Percentiles rank a stretch among this genome's conserved stretches.
Conservation (phyloP, 2,329 filamentous ascomycete genomes). For the Diaporthe ampelina region DNA sequence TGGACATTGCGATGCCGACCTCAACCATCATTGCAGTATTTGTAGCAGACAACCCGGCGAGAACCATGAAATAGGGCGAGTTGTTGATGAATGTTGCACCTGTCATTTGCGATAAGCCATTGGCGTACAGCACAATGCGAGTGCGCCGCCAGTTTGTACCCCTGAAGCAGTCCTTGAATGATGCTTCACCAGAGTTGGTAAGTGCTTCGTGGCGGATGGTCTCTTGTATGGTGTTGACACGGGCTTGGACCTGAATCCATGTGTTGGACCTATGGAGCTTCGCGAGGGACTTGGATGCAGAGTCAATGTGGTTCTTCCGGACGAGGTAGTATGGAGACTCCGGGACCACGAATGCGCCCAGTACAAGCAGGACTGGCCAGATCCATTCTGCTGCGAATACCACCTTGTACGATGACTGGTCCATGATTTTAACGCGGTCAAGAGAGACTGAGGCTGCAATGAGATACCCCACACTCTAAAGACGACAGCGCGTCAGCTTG, state of each 20-base stretch:
- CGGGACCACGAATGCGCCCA: slow-evolving; percentile 42
- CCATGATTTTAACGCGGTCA: slow-evolving; percentile 26
- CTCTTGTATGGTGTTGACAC: background rate
- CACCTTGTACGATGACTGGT: slow-evolving; percentile 34
- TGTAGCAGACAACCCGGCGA: slow-evolving; percentile 14
- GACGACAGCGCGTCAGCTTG: background rate
- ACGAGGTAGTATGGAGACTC: slow-evolving; percentile 61
- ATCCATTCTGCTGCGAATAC: slow-evolving; percentile 29
- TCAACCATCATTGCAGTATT: slow-evolving; percentile 35
- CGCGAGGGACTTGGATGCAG: background rate
- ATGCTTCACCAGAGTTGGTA: background rate
- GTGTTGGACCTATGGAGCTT: background rate
- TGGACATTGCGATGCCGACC: slow-evolving; percentile 33
- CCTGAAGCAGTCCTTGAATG: slow-evolving; percentile 25
- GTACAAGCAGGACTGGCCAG: slow-evolving; percentile 7
- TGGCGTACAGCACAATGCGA: slow-evolving; percentile 31
- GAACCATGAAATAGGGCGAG: slow-evolving; percentile 32
- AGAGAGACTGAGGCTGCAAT: slow-evolving; percentile 31
- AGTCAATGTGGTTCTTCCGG: slow-evolving; percentile 51
- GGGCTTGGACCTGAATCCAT: slow-evolving; percentile 18
- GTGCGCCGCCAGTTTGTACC: slow-evolving; percentile 30
- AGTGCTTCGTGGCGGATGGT: background rate
- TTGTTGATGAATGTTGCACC: slow-evolving; percentile 35
- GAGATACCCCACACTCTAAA: slow-evolving; percentile 31
- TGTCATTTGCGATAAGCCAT: slow-evolving; percentile 30